Percentiles rank a stretch among this genome's conserved stretches.
Conservation (phyloP, 495 filamentous ascomycete genomes). For the Endocarpon pusillum region DNA sequence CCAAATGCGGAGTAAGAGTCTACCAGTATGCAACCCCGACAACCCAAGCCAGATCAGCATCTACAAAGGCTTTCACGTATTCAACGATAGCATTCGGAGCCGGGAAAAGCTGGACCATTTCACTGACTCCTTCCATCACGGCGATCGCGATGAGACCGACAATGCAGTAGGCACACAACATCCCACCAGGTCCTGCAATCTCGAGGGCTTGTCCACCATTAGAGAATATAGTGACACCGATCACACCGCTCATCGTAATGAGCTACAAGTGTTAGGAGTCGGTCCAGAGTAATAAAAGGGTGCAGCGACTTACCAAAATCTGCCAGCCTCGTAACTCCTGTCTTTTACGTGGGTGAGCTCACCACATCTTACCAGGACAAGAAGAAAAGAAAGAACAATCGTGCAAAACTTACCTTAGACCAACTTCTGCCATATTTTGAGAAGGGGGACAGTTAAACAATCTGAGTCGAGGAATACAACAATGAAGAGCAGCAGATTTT, state of each 20-base stretch:
- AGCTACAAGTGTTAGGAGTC: slow-evolving; percentile 7
- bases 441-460: no score
- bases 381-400: no score
- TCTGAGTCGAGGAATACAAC: no score
- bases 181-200: slow-evolving; percentile 24
- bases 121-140: slow-evolving; percentile 31
- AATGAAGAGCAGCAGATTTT: no score
- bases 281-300: no score
- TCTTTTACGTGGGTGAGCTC: no score
- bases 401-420: no score
- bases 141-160: slow-evolving; percentile 25
- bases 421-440: no score
- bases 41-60: slow-evolving; percentile 27
- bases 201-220: slow-evolving; percentile 24
- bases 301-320: no score
- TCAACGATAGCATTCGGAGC: slow-evolving; percentile 28
- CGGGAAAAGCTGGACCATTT: slow-evolving; percentile 31
- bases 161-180: slow-evolving; percentile 22
- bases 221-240: slow-evolving; percentile 32
- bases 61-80: slow-evolving; percentile 30
- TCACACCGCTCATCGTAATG: slow-evolving; percentile 27
- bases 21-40: slow-evolving; percentile 33
- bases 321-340: no score
- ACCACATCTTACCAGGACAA: no score
- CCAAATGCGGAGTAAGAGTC: no score